Conservation (phyloP, 2,329 filamentous ascomycete genomes). For the Calonectria hongkongensis region DNA sequence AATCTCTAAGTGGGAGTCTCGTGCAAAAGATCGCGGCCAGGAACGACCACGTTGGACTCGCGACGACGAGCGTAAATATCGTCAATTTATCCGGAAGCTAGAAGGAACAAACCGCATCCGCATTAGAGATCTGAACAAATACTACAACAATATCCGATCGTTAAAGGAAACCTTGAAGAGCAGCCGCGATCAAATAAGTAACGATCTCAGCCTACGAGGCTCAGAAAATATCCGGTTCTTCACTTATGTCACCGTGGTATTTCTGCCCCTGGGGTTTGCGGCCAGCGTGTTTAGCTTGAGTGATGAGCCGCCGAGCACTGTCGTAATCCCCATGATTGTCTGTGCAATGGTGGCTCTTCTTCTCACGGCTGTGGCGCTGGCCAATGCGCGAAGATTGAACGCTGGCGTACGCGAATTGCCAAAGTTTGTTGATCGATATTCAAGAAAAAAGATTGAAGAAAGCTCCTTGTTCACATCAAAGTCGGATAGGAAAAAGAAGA, state of each 20-base stretch:
- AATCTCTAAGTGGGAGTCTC: not conserved
- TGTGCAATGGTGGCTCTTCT: not conserved
- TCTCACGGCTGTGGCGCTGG: not conserved
- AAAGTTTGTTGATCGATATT: not conserved
- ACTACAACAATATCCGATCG: not conserved
- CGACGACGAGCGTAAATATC: conserved; percentile 7
- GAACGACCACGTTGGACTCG: conserved; percentile 15
- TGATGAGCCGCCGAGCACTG: not conserved
- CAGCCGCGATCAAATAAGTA: not conserved
- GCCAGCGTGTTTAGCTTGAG: conserved; percentile 14
- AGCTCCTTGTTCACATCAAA: not conserved
- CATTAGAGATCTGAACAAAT: conserved; percentile 3
- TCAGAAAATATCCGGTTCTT: conserved; percentile 27
- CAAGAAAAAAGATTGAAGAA: not conserved
- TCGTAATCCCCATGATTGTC: not conserved
- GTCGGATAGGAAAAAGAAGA: not conserved
- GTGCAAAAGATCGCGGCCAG: conserved; percentile 3
- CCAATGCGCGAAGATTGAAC: not conserved
- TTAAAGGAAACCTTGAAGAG: conserved; percentile 6
- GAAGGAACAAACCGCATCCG: not conserved
- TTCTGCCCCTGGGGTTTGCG: conserved; percentile 18
- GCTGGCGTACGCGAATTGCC: not conserved
- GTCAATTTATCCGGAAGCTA: conserved; percentile 9
- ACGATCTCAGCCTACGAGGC: not conserved
- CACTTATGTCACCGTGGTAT: conserved; percentile 21